Evolutionary conservation across 2,329 filamentous ascomycete genomes (phyloP).

Genomic region (Chrysoporthe cubensis): DNA sequence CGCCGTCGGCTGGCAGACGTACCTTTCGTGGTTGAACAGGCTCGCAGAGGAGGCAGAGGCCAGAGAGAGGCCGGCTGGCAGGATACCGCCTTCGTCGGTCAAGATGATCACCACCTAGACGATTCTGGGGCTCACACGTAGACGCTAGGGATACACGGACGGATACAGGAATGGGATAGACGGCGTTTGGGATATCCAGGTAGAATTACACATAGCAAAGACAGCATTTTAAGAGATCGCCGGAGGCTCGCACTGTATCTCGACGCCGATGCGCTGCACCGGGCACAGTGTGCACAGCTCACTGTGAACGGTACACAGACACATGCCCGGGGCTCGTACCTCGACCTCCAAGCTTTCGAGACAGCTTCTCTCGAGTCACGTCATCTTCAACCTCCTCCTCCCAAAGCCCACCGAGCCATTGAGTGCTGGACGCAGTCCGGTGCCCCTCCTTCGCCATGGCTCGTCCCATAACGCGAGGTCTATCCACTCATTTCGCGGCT

Average conservation of each 20-base stretch:
- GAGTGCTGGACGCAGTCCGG: conserved; percentile 38
- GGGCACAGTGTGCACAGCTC: neutral
- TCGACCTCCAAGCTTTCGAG: conserved; percentile 3
- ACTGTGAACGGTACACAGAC: neutral
- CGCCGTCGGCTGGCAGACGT: conserved; percentile 91
- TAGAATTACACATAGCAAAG: conserved; percentile 3
- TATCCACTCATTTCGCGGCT: conserved; percentile 31
- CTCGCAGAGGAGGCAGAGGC: conserved; percentile 65
- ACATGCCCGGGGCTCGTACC: conserved; percentile 11
- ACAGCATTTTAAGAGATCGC: neutral
- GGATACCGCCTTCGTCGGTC: conserved; percentile 16
- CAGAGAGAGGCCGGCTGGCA: conserved; percentile 15
- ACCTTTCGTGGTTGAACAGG: conserved; percentile 80
- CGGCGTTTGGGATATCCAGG: conserved; percentile 16
- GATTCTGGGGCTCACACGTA: neutral
- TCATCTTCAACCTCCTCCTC: conserved; percentile 13
- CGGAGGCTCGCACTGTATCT: neutral
- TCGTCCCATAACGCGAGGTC: conserved; percentile 35
- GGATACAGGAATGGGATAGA: conserved; percentile 7
- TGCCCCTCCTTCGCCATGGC: conserved; percentile 37
- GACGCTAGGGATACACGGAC: neutral
- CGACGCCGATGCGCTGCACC: too few species aligned
- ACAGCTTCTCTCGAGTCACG: neutral
- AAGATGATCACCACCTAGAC: conserved; percentile 15
- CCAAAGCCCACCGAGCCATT: conserved; percentile 36